phyloP scores from a whole-genome alignment of 352 stramenopile genomes.

The Globisporangium apiculatum region DNA sequence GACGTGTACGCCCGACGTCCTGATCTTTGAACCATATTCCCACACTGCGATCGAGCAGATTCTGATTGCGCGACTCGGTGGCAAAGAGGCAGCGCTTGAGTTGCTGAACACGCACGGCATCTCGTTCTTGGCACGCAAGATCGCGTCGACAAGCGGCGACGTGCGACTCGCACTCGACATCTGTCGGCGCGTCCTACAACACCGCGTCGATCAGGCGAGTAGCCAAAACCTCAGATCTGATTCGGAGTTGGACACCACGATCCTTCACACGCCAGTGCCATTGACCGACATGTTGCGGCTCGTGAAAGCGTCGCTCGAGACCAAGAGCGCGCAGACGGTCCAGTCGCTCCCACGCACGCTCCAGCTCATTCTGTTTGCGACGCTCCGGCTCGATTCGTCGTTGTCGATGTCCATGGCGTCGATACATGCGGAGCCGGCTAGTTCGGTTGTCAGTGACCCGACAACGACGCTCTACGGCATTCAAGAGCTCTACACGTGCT shows the following conservation, averaged over 20 bases:
- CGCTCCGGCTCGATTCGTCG: constrained; percentile 24
- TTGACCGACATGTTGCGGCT: constrained; percentile 68
- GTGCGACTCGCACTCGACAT: constrained; percentile 72
- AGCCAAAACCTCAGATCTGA: neutral
- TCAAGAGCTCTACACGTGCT: constrained; percentile 60
- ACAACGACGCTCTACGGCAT: constrained; percentile 37
- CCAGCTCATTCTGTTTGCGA: constrained; percentile 79
- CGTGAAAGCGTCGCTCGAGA: constrained; percentile 68
- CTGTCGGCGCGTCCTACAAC: constrained; percentile 57
- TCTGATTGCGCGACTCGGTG: constrained; percentile 57
- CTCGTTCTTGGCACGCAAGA: constrained; percentile 73
- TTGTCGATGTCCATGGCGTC: too few relatives aligned
- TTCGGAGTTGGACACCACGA: neutral
- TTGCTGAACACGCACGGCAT: constrained; percentile 68
- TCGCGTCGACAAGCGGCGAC: constrained; percentile 68
- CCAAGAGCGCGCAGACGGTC: constrained; percentile 46
- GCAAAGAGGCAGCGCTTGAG: constrained; percentile 26
- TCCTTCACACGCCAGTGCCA: constrained; percentile 25
- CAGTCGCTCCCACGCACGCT: constrained; percentile 66
- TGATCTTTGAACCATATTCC: constrained; percentile 78
- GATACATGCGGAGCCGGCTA: constrained; percentile 12
- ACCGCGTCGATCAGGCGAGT: constrained; percentile 17
- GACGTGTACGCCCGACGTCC: constrained; percentile 42
- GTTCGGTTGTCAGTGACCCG: constrained; percentile 3
- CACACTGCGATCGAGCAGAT: constrained; percentile 77